phyloP scores from a whole-genome alignment of 1,139 yeast genomes.

The Ogataea hybrid region DNA sequence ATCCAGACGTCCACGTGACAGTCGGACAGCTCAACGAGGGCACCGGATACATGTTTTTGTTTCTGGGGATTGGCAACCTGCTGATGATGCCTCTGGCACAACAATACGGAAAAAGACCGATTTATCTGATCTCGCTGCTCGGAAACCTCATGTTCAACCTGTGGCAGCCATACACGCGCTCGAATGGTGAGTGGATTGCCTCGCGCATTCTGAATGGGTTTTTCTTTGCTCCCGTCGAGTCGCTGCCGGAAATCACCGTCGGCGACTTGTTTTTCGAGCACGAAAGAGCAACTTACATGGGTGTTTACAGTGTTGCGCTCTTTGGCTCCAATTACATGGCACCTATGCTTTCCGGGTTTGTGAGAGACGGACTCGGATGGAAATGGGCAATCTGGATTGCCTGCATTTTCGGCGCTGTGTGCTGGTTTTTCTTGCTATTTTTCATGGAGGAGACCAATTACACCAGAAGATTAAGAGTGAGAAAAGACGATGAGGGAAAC shows the following conservation, averaged over 20 bases:
- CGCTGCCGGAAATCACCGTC: constrained; percentile 50
- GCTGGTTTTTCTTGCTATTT: constrained; percentile 41
- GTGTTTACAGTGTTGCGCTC: constrained; percentile 41
- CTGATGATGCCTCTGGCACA: constrained; percentile 50
- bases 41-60: constrained; percentile 49
- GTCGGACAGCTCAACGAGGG: constrained; percentile 46
- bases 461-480: constrained; percentile 27
- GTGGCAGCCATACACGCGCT: constrained; percentile 43
- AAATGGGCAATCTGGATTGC: constrained; percentile 47
- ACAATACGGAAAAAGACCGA: constrained; percentile 54
- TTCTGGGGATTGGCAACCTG: constrained; percentile 49
- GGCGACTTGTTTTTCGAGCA: constrained; percentile 52
- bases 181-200: constrained; percentile 42
- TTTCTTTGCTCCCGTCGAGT: constrained; percentile 54
- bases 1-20: constrained; percentile 36
- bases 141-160: constrained; percentile 38
- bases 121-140: constrained; percentile 40
- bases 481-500: not conserved
- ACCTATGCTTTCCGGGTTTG: constrained; percentile 49
- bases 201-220: constrained; percentile 46
- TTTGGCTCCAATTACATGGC: constrained; percentile 41
- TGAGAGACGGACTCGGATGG: constrained; percentile 47
- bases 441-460: constrained; percentile 49
- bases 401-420: constrained; percentile 46
- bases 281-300: constrained; percentile 49